Base-by-base conservation (phyloP, 108 stramenopile genomes). In the Schizochytrium sp. region DNA sequence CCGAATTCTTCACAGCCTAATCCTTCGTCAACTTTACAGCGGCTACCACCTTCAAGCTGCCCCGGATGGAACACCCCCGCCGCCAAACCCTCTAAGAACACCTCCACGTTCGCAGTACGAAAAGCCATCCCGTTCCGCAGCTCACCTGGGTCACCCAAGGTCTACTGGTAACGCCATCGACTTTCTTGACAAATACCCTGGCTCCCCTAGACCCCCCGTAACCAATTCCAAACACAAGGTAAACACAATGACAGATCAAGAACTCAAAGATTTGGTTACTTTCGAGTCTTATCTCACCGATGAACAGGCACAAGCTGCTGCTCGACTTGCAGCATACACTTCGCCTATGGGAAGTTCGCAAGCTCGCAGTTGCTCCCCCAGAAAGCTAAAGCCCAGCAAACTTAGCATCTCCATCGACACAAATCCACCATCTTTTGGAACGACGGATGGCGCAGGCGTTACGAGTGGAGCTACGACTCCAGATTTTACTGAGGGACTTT, bases 151-250 rank as follows among this genome's bases (percentile, higher is more conserved):
- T 17, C 76, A 38, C 38, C 49, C 76, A 12, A 53, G 45, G 28
- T 55, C 50, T 40, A 5, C 76, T 5, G 64, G 64, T 0, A 69
- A 69, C 15, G 76, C 76, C 10, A 53, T 83, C 10, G 76, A 83
- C 10, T 83, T 83, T 83, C 53, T 83, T 38, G 76, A 83, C 76
- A 83, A 83, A 28, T 83, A 2, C 76, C 76, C 76, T 5, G 50
- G 53, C 17, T 55, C 50, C 1, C 76, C 76, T 1, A 49, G 40
- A 42, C 76, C 76, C 8, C 76, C 76, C 10, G 50, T 55, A n/a
- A 55, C 38, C 2, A 5, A 13, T 55, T 49, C 76, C 10, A 40
- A 10, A 5, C 47, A 40, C 50, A 49, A 83, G 53, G 15, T 49
- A 5, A 83, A 7, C 5, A n/a, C 76, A 10, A 83, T 83, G 5